Evolutionary conservation across 805 yeast genomes (phyloP).

Genomic region (Suhomyces sp.): DNA sequence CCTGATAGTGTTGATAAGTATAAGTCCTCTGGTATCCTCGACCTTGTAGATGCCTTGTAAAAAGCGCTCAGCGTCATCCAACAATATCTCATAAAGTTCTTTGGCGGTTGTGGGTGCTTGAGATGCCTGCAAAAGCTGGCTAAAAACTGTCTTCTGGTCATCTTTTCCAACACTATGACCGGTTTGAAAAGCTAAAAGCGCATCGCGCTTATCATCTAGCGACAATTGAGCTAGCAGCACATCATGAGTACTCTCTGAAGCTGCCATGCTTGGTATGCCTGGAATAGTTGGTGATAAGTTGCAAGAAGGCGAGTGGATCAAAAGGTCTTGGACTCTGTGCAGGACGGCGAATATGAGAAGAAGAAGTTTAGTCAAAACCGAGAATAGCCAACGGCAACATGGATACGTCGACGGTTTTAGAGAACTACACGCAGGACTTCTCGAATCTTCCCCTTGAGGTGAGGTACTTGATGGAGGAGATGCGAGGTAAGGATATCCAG

Average conservation of each 20-base stretch:
- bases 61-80: conserved; percentile 16
- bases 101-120: conserved; percentile 6
- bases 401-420: conserved; percentile 82
- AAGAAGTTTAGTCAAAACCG: not conserved
- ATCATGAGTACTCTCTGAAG: not conserved
- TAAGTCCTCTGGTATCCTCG: conserved; percentile 13
- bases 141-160: not conserved
- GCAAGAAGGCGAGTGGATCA: not conserved
- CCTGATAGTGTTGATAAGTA: conserved; percentile 14
- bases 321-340: not conserved
- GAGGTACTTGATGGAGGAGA: conserved; percentile 74
- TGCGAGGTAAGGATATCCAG: conserved; percentile 64
- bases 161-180: not conserved
- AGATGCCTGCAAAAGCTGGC: not conserved
- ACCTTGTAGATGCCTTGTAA: conserved; percentile 12
- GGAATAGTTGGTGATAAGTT: not conserved
- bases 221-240: not conserved
- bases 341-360: not conserved
- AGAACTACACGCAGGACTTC: conserved; percentile 54
- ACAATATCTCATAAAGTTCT: conserved; percentile 15
- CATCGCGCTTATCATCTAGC: not conserved
- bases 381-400: conserved; percentile 17
- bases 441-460: conserved; percentile 88
- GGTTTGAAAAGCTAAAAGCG: not conserved
- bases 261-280: not conserved